phyloP scores from a whole-genome alignment of 1,284 basidiomycete genomes.

The Rhodotorula sp. region DNA sequence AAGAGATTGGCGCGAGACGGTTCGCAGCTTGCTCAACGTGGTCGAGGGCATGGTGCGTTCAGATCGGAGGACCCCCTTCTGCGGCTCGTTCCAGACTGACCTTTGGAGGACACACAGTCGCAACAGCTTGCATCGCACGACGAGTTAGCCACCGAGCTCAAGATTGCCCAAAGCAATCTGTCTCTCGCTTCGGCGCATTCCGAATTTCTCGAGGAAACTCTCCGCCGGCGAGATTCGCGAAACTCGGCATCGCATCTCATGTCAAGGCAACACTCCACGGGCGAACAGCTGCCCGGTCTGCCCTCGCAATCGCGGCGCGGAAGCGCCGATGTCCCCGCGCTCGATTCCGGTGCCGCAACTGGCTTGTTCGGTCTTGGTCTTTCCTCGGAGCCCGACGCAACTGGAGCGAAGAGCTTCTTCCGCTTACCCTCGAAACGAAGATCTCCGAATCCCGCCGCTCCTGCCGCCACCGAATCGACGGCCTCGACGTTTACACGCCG shows the following conservation, averaged over 20 bases:
- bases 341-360: neutral
- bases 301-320: neutral
- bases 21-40: constrained; percentile 32
- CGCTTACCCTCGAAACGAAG: constrained; percentile 23
- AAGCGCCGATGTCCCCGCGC: neutral
- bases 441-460: constrained; percentile 5
- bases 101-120: constrained; percentile 11
- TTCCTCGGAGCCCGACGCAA: neutral
- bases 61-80: too few species aligned
- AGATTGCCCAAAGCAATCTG: constrained; percentile 45
- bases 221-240: constrained; percentile 36
- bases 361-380: constrained; percentile 8
- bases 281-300: neutral
- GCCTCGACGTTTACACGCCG: constrained; percentile 3
- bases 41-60: constrained; percentile 39
- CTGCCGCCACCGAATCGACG: neutral
- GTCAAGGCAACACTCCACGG: neutral
- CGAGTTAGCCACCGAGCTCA: constrained; percentile 43
- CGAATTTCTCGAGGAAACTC: constrained; percentile 43
- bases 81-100: neutral
- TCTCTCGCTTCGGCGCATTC: constrained; percentile 44
- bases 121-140: constrained; percentile 40
- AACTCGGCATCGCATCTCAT: constrained; percentile 5
- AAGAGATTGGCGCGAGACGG: constrained; percentile 30
- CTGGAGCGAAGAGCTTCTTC: constrained; percentile 30